Evolutionary conservation across 805 yeast species (phyloP), one percentile per base, ranked within the genome.

Genomic region (Saccharomyces paradoxus): DNA sequence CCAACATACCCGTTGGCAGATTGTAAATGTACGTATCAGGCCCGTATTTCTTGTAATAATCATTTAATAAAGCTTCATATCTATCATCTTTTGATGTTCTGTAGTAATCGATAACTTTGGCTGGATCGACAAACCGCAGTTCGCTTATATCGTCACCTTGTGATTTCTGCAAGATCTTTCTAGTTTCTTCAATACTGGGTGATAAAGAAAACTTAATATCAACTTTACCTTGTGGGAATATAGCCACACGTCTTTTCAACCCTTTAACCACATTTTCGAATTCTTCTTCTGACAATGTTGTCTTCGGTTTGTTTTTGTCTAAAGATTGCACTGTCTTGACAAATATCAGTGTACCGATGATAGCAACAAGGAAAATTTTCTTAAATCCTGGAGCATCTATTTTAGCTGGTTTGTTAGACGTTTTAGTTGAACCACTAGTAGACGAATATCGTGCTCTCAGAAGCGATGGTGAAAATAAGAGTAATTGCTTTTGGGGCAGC

Each of bases 31-130:
- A 65, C 1, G 68, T 57, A 13, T 71, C 64, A 13, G 54, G 53
- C 27, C 71, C 70, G 30, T 60, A 56, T 2, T 52, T 52, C 3
- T 65, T 68, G 46, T 65, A 53, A 2, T 73, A 58, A 21, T 80
- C 81, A 50, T 76, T 79, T 58, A 86, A 68, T 29, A 86, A 68
- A 29, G 77, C 77, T 44, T 81, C 75, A 63, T 77, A 86, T 55
- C 71, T 74, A 22, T 80, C 78, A 3, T 69, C 59, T 14, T 75
- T 73, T 52, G 76, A 74, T 0, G 63, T 60, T 51, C 78, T 71
- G 60, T 81, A 84, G 10, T 64, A 59, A 37, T 74, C 74, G 5
- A 84, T 70, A 51, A 84, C 72, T 3, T 71, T 70, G 31, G 65
- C 66, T 7, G 89, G 81, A 56, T 84, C 82, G 17, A 86, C 70